Base-by-base conservation (phyloP, 257 asterid genomes). In the Mitragyna speciosa region DNA sequence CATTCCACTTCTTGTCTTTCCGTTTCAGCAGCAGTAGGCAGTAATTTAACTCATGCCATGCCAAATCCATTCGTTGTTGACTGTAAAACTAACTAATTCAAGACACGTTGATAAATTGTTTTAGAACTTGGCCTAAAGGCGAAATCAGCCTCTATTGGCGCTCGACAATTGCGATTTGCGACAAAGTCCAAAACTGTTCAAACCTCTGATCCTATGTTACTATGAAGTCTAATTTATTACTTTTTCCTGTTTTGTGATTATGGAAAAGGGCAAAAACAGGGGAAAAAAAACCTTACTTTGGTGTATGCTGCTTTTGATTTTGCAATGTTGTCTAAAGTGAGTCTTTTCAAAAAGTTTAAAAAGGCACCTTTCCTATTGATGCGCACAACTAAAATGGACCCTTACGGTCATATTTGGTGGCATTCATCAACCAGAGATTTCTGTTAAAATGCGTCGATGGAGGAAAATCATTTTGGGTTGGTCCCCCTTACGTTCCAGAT, bases 281-380 rank as follows among this genome's bases (percentile, higher is more conserved):
- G 2, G 12, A 26, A 9, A 26, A 28, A 61, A 22, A 19, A 41
- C 20, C 33, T 58, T 39, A 28, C 9, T 5, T 14, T 22, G n/a
- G 67, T 9, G 31, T 24, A 28, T 64, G 74, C 2, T 11, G 63
- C 73, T 81, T 81, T 81, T 39, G 76, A 72, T 82, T 52, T 43
- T 68, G 81, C 76, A 63, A 26, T 59, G 86, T 74, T 77, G 80
- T 48, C 76, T 71, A 61, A 78, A 84, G 81, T 22, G 58, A 77
- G 47, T 39, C 45, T 52, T 69, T 1, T 67, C 71, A 52, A 41
- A 67, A 51, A 82, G 68, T 82, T 68, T 10, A 74, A 72, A 52
- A 79, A 68, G 76, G 76, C 58, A 47, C 36, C 65, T 33, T 76
- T 48, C 48, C 59, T 4, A 72, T 72, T 77, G 82, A 72, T 72